Base-by-base conservation (phyloP, 179 eudicot genomes). In the Spinacia oleracea region DNA sequence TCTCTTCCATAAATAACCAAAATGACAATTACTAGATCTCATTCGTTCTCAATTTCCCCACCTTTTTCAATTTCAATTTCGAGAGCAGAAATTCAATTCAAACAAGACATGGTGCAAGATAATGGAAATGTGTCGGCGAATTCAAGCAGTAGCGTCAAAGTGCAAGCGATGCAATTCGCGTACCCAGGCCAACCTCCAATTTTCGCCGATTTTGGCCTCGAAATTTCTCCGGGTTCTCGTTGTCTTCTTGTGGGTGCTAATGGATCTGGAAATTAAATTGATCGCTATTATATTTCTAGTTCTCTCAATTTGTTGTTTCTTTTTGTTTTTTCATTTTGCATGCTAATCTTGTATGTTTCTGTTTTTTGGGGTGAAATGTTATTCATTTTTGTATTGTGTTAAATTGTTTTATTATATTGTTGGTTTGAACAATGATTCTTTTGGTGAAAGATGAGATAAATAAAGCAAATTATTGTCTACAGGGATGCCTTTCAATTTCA, bases 241-340 rank as follows among this genome's bases (percentile, higher is more conserved):
- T 95, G 98, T 80, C 97, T 95, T 66, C 98, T 95, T 75, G 89
- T 95, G 86, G 98, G 98, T 48, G 93, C 98, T 79, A 93, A 95
- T 60, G 98, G 98, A 88, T 95, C 97, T 67, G 97, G 98, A n/a
- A n/a, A n/a, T n/a, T 94, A 42, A 40, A 2, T 38, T 38, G 40
- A 16, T 63, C 3, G 5, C 23, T 9, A 6, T 35, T 77, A 4
- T 12, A 8, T 74, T 6, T 23, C 50, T 20, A 43, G 1, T 48
- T 50, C 8, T 5, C 5, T 51, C 20, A 25, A 34, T 27, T 78
- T 12, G 12, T 21, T 6, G 0, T 18, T 10, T n/a, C 11, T 55
- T 73, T 35, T 9, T 15, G 53, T 12, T 18, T 48, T 48, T 3
- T 48, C 18, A 48, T 48, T 48, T 45, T 45, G n/a, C n/a, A n/a